phyloP scores from a whole-genome alignment of 148 eudicot species.

The Mesembryanthemum crystallinum region DNA sequence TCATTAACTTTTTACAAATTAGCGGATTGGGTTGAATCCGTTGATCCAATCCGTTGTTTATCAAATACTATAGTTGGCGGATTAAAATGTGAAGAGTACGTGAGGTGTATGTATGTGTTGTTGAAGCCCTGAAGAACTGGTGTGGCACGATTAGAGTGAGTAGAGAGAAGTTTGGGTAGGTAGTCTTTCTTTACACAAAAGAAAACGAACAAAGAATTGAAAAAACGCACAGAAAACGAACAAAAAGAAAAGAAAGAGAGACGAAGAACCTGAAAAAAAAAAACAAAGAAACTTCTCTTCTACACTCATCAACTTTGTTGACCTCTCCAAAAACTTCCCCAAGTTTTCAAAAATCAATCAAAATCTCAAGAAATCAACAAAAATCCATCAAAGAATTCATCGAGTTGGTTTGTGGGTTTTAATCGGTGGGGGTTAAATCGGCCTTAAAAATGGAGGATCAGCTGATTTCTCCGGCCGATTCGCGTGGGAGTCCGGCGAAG shows the following conservation, averaged over 20 bases:
- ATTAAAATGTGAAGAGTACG: too few species aligned
- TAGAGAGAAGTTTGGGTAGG: too few species aligned
- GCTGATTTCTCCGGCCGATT: slow-evolving; percentile 62
- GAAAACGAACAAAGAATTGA: not conserved
- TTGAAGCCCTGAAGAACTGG: not conserved
- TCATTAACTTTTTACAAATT: too few species aligned
- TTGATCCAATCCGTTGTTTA: too few species aligned
- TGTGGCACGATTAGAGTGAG: not conserved
- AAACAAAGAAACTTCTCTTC: slow-evolving; percentile 7
- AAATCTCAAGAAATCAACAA: not conserved
- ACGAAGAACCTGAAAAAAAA: not conserved
- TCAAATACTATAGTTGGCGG: too few species aligned
- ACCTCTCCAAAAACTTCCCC: not conserved
- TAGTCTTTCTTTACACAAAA: not conserved
- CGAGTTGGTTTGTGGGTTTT: not conserved
- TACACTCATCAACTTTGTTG: slow-evolving; percentile 3
- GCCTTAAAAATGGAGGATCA: slow-evolving; percentile 43
- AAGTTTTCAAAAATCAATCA: not conserved
- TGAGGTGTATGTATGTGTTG: too few species aligned
- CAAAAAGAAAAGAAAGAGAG: not conserved
- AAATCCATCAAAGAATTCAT: too few species aligned
- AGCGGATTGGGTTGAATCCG: too few species aligned
- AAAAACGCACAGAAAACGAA: not conserved
- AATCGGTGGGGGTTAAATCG: slow-evolving; percentile 1
- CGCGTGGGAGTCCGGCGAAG: slow-evolving; percentile 56